Percentiles rank a stretch among this genome's conserved stretches.
phyloP scores from a whole-genome alignment of 345 rosid species.

The Nephelium lappaceum region DNA sequence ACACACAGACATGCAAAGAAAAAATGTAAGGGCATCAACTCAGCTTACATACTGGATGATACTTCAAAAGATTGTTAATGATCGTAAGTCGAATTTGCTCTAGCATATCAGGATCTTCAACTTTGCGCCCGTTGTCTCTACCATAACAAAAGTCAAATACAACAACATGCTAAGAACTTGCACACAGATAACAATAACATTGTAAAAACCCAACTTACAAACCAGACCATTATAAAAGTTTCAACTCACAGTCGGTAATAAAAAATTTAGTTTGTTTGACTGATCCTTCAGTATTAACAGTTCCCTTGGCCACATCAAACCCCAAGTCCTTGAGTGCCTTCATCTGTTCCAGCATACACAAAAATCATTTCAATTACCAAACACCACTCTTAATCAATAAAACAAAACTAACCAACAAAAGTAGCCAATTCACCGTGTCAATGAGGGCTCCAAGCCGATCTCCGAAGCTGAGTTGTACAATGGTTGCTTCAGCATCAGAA shows the following conservation, averaged over 20 bases:
- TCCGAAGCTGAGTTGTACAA: constrained; percentile 91
- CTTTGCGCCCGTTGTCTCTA: constrained; percentile 91
- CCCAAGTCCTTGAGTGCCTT: constrained; percentile 84
- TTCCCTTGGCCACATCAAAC: constrained; percentile 86
- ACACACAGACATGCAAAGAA: neutral
- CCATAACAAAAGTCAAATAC: constrained; percentile 30
- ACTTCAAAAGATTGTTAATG: constrained; percentile 91
- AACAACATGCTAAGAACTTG: constrained; percentile 26
- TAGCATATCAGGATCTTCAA: constrained; percentile 90
- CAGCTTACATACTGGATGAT: constrained; percentile 79
- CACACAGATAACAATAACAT: neutral
- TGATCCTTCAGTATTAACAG: constrained; percentile 72
- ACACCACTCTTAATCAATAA: neutral
- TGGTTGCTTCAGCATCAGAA: constrained; percentile 79
- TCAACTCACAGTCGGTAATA: constrained; percentile 73
- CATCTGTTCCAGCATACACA: constrained; percentile 56
- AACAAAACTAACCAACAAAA: too few species aligned
- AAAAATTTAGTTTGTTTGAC: constrained; percentile 77
- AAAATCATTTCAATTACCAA: neutral
- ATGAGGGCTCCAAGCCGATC: constrained; percentile 96
- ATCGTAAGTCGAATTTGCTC: constrained; percentile 92
- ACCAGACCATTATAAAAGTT: neutral
- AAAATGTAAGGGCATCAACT: constrained; percentile 12
- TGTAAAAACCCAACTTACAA: neutral
- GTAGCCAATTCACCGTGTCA: constrained; percentile 65